Evolutionary conservation across 495 filamentous ascomycete genomes (phyloP).

Genomic region (Penicillium atrosanguineum): DNA sequence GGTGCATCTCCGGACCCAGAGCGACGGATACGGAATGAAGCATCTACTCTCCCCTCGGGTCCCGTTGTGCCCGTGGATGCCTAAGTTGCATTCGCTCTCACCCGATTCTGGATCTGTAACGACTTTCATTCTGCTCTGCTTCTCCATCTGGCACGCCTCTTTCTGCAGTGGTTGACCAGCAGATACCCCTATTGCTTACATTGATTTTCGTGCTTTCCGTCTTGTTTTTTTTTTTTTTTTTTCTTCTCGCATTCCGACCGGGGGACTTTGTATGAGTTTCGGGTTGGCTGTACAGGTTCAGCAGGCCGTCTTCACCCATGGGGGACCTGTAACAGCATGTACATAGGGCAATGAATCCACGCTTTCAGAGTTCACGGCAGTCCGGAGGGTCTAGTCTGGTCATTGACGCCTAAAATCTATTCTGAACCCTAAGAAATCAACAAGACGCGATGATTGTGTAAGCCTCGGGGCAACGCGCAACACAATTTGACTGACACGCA

Average conservation of each 20-base stretch:
- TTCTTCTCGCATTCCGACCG: neutral
- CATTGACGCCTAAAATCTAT: neutral
- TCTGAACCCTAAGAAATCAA: neutral
- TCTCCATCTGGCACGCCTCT: conserved; percentile 28
- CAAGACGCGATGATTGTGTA: neutral
- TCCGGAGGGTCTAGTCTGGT: neutral
- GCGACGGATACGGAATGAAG: conserved; percentile 20
- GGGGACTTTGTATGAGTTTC: conserved; percentile 2
- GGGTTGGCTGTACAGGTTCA: neutral
- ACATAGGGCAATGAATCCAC: neutral
- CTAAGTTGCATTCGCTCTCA: conserved; percentile 12
- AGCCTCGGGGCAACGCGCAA: neutral
- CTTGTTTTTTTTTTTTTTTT: conserved; percentile 9
- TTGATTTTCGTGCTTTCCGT: conserved; percentile 16
- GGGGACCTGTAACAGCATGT: neutral
- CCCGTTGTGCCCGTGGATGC: conserved; percentile 38
- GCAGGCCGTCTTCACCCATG: neutral
- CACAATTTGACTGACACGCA: conserved; percentile 2
- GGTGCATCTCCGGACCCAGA: conserved; percentile 32
- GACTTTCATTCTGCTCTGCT: conserved; percentile 30
- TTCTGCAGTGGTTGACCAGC: conserved; percentile 11
- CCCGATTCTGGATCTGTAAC: conserved; percentile 21
- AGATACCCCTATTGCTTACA: conserved; percentile 26
- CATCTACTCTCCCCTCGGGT: conserved; percentile 24
- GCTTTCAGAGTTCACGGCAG: neutral